Percentiles rank a stretch among this genome's conserved stretches.
phyloP scores from a whole-genome alignment of 2,329 filamentous ascomycete genomes.

The Neofusicoccum parvum region DNA sequence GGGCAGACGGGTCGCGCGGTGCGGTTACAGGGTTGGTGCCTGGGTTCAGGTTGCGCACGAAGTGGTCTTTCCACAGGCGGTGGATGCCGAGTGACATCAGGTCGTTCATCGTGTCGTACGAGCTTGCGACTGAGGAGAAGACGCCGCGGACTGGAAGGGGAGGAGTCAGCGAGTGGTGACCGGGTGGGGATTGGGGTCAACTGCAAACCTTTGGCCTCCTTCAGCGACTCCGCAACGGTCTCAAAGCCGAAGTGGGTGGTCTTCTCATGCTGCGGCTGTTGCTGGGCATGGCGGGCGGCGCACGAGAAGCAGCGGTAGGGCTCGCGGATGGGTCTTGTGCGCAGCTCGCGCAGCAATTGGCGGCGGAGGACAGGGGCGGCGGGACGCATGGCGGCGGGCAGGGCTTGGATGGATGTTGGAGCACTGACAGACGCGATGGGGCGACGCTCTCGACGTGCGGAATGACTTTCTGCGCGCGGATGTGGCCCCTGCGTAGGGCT shows the following conservation, averaged over 20 bases:
- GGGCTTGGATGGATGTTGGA: constrained; percentile 19
- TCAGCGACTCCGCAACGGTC: constrained; percentile 78
- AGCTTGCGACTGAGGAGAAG: constrained; percentile 91
- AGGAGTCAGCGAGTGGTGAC: not conserved
- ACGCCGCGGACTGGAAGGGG: constrained; percentile 71
- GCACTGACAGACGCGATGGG: not conserved
- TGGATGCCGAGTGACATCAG: constrained; percentile 98
- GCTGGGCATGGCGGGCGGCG: constrained; percentile 42
- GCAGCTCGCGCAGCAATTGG: constrained; percentile 32
- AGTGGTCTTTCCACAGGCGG: constrained; percentile 96
- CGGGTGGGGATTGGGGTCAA: too few relatives aligned
- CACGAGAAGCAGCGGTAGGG: constrained; percentile 57
- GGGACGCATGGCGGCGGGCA: constrained; percentile 26
- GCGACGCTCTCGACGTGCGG: constrained; percentile 4
- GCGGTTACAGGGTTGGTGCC: constrained; percentile 60
- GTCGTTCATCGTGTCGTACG: constrained; percentile 98
- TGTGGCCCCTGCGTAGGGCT: constrained; percentile 20
- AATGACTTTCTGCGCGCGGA: constrained; percentile 14
- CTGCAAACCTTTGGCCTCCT: constrained; percentile 63
- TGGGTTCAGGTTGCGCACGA: constrained; percentile 87
- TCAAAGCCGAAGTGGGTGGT: constrained; percentile 91
- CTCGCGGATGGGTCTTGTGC: constrained; percentile 21
- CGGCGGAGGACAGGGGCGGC: constrained; percentile 32
- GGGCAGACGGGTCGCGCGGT: constrained; percentile 21
- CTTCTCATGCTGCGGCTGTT: constrained; percentile 50